Evolutionary conservation across 208 protist genomes (phyloP), one percentile per base, ranked within the genome.

Genomic region (Crithidia fasciculata): DNA sequence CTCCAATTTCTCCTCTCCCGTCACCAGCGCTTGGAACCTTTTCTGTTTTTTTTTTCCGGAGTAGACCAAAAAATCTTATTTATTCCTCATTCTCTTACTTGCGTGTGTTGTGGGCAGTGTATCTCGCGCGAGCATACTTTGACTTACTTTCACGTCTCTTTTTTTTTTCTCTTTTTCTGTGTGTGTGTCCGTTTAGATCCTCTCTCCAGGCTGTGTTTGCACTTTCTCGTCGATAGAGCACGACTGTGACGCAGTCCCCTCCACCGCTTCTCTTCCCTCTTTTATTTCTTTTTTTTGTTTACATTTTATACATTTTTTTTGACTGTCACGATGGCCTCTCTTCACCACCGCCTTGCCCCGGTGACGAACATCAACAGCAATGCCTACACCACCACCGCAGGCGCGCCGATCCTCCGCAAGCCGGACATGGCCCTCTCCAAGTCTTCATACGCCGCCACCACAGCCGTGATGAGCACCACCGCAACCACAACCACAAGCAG

Each of bases 351-450:
- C 8, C 63, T 69, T 7, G 52, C 63, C 50, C 50, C 63, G 43
- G 63, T 69, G 13, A 69, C 63, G 36, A 69, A 69, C 49, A 69
- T 69, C 63, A 69, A 69, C 63, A 69, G 47, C 52, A 69, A 57
- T 45, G 63, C 52, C 50, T 69, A 69, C 63, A 69, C 63, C 28
- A 69, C 28, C n/a, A 69, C 63, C 3, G 63, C 63, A 36, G 63
- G 63, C 19, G 52, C 63, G 49, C 63, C 63, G 15, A 54, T 69
- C 2, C 49, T 69, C n/a, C 63, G 49, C 37, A 69, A 69, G 63
- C 63, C 63, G 0, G 63, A 69, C 36, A 58, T 57, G 39, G 28
- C 63, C 49, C 39, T 47, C 0, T 69, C 63, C 45, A 58, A 54
- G 52, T 69, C 63, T 19, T 57, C 63, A 5, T 69, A 54, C 19